Base-by-base conservation (phyloP, 2,329 filamentous ascomycete species). In the Sporothrix inflata region DNA sequence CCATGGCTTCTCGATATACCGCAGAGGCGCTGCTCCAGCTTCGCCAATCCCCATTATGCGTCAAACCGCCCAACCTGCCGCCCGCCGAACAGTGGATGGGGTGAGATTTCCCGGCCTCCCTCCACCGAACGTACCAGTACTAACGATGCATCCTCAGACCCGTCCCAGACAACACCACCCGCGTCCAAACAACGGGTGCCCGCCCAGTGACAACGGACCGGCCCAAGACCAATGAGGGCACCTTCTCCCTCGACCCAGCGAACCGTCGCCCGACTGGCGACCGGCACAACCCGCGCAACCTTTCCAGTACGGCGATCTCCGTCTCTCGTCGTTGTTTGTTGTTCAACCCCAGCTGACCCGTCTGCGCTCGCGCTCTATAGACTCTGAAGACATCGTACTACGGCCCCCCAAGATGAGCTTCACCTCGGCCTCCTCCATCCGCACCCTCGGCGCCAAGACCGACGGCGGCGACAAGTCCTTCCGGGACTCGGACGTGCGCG, bases 71-170 rank as follows among this genome's bases (percentile, higher is more conserved):
- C 75, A 88, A 87, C 75, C 87, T 98, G 61, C 94, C 94, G 75
- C 92, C 94, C 34, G 88, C 91, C 75, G 94, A 97, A 83, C 93
- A 97, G 85, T 98, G 94, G 94, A 97, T 98, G 94, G 94, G 95
- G 92, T 97, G 85, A 79, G 88, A 12, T 61, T 51, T 51, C 55
- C 16, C 16, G n/a, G 30, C 9, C 51, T 5, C 24, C 21, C 57
- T n/a, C 34, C 19, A 66, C 70, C 49, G 72, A 68, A 8, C 30
- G 55, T 8, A 34, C 30, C 30, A 34, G 6, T 61, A 72, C 68
- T 71, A 67, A 73, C 45, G 12, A 24, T 60, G n/a, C 40, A 16
- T 42, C n/a, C 19, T n/a, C 27, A 76, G 74, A 30, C 73, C 70
- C 24, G 63, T 71, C 1, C 55, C 69, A 5, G 73, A 74, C 40